Conservation (phyloP, 2,329 filamentous ascomycete genomes). For the Pseudomassariella vexata region DNA sequence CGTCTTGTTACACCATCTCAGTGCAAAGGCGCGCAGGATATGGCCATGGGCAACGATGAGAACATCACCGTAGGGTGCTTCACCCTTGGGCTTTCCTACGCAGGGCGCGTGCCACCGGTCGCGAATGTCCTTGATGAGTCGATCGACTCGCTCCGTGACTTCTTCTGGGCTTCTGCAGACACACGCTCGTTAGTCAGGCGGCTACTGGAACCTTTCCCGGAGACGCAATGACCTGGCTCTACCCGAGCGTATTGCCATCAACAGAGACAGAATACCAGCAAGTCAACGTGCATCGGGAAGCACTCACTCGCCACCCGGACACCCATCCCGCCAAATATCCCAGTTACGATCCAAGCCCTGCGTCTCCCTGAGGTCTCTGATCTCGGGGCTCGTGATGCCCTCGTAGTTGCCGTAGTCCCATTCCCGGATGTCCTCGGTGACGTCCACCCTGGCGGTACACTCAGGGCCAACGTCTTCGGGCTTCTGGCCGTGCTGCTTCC, state of each 20-base stretch:
- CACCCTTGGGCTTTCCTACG: slow-evolving; percentile 47
- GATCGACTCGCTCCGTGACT: slow-evolving; percentile 66
- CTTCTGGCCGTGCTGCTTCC: slow-evolving; percentile 46
- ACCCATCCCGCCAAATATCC: slow-evolving; percentile 90
- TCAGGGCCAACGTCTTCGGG: slow-evolving; percentile 25
- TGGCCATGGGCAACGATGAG: slow-evolving; percentile 85
- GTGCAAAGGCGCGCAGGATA: slow-evolving; percentile 80
- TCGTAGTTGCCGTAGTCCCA: slow-evolving; percentile 90
- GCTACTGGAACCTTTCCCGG: no score
- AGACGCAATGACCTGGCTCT: no score
- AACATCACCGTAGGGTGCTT: slow-evolving; percentile 54
- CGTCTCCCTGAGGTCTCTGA: slow-evolving; percentile 50
- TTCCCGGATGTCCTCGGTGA: slow-evolving; percentile 70
- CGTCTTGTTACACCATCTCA: slow-evolving; percentile 73
- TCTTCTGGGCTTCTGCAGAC: slow-evolving; percentile 59
- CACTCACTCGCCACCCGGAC: slow-evolving; percentile 76
- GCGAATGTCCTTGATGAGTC: slow-evolving; percentile 69
- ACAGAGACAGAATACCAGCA: background rate
- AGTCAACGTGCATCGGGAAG: background rate
- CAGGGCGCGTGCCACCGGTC: slow-evolving; percentile 56
- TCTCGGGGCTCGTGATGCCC: slow-evolving; percentile 68
- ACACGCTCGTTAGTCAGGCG: slow-evolving; percentile 4
- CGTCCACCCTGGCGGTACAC: slow-evolving; percentile 56
- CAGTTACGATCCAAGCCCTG: slow-evolving; percentile 55
- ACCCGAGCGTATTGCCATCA: no score